Evolutionary conservation across 2,329 filamentous ascomycete genomes (phyloP), one percentile per base, ranked within the genome.

Genomic region (Paecilomyces formosus): DNA sequence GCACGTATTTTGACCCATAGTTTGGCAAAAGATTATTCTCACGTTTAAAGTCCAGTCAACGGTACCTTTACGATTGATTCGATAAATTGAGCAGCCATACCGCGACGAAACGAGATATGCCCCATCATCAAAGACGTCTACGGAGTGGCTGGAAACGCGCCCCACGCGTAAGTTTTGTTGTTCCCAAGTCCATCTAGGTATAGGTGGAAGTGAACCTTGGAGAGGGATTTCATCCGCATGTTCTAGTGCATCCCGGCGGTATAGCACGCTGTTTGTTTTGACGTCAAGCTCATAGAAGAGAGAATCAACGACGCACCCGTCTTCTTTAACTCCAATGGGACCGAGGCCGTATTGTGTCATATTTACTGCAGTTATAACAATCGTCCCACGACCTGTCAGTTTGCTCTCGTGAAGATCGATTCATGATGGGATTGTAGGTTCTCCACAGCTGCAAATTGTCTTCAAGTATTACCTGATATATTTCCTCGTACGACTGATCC

Each of bases 281-380:
- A 73, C 68, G 31, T 74, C 69, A 24, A 72, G 70, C 45, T 73
- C 70, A 60, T 65, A 69, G 59, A 72, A 72, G 54, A 71, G 66
- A 31, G 67, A 66, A 55, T 73, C 68, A 3, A 70, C 60, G 58
- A 74, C 67, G 62, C 67, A 74, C 52, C 65, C 66, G 12, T 71
- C 63, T 18, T 65, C 60, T 1, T 62, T 64, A 3, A 71, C 70
- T 12, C 70, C 69, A 18, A 72, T 63, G 12, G 65, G 57, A 11
- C 64, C 67, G 58, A 74, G 55, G 33, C 73, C 66, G 6, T 66
- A 62, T 56, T 68, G 68, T 12, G 71, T 74, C 54, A 71, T 61
- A 30, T 73, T 74, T 56, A 71, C 70, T 5, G 70, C 70, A 12
- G 71, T 71, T 45, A 73, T 66, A 18, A 74, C 62, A 53, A 74